Evolutionary conservation across 2,329 filamentous ascomycete species (phyloP), one percentile per base, ranked within the genome.

Genomic region (Pseudopyrenochaeta lycopersici): DNA sequence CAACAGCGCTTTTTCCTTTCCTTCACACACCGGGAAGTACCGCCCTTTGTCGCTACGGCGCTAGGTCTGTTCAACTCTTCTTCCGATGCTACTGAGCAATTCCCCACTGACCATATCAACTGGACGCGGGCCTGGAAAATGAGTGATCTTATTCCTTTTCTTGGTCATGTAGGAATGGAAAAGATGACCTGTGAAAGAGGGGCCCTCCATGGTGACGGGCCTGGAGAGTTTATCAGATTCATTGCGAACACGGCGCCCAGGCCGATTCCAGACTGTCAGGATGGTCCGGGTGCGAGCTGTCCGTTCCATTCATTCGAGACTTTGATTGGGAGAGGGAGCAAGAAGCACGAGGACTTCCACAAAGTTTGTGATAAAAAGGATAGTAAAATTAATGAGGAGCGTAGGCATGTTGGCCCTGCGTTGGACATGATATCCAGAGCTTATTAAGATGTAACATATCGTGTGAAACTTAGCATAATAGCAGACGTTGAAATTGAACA

Each of bases 61-160:
- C 81, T 90, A 70, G 88, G 87, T 0, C 76, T 90, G 1, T 90
- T 89, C 79, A 89, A 89, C 76, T 88, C 88, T 66, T 86, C 84
- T 1, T 78, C 86, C 57, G 86, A 87, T 50, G 82, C 82, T 20
- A 85, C 85, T 1, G 88, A 90, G 80, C 86, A 88, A 1, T 76
- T 83, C 0, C 81, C 86, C 54, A 77, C 79, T 9, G 84, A 89
- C 66, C 66, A 67, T 41, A 71, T 71, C 49, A 90, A 89, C 75
- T 82, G 86, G 74, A 80, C 82, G 29, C 84, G 88, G 14, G 84
- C 82, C 1, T 90, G 87, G 88, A 82, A 81, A 64, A 86, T 83
- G 70, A 85, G 84, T 2, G 80, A 85, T 52, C 77, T 89, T 14
- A 75, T 90, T 15, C 86, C 87, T 0, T 90, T 90, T 66, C 74